Evolutionary conservation across 75 land plant genomes (phyloP).

Genomic region (Picea sitchensis): DNA sequence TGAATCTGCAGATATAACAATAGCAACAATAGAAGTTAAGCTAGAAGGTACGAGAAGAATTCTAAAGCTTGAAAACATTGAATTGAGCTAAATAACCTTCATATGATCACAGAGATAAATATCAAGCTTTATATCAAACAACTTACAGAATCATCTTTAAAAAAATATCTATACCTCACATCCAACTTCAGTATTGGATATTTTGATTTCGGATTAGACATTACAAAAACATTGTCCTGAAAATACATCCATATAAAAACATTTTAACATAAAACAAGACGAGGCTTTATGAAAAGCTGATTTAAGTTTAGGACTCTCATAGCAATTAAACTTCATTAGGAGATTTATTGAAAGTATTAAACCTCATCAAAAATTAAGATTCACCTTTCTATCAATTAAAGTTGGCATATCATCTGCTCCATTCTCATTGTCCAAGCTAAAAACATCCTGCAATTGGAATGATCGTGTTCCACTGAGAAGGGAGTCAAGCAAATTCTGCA

Average conservation of each 20-base stretch:
- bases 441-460: conserved; percentile 84
- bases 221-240: conserved; percentile 98
- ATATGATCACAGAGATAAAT: neutral
- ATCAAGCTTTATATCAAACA: neutral
- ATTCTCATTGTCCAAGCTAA: conserved; percentile 81
- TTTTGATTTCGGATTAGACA: conserved; percentile 92
- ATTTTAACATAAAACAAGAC: neutral
- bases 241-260: conserved; percentile 5
- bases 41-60: neutral
- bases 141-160: neutral
- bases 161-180: conserved; percentile 46
- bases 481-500: neutral
- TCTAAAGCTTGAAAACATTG: neutral
- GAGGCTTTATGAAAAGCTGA: neutral
- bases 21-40: conserved; percentile 1
- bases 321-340: neutral
- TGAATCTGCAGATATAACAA: conserved; percentile 52
- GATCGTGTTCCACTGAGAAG: conserved; percentile 29
- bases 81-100: neutral
- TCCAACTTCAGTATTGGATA: conserved; percentile 93
- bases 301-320: neutral
- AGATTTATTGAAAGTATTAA: neutral
- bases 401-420: conserved; percentile 82
- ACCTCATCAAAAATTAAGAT: neutral
- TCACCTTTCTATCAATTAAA: conserved; percentile 89